phyloP scores from a whole-genome alignment of 2,329 filamentous ascomycete genomes.

The Aspergillus sergii region DNA sequence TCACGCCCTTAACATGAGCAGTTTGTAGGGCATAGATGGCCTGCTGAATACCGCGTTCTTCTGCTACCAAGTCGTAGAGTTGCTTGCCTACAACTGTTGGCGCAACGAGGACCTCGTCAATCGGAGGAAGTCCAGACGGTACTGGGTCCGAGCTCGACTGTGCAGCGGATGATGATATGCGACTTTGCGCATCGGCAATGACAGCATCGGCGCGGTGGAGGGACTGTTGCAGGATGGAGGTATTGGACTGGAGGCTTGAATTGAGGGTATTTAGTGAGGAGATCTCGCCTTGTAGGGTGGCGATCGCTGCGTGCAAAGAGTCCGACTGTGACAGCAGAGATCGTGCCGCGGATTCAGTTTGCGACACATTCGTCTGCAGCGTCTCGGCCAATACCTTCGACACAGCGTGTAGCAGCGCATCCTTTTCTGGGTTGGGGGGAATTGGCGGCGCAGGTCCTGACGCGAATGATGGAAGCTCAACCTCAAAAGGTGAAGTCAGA shows the following conservation, averaged over 20 bases:
- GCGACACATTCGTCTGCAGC: conserved; percentile 67
- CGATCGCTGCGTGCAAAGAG: conserved; percentile 72
- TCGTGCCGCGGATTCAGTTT: conserved; percentile 73
- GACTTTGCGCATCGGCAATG: conserved; percentile 70
- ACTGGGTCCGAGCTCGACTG: conserved; percentile 35
- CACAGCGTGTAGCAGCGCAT: conserved; percentile 77
- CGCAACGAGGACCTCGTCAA: conserved; percentile 91
- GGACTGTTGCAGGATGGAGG: conserved; percentile 73
- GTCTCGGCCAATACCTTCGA: conserved; percentile 69
- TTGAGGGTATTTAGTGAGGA: conserved; percentile 71
- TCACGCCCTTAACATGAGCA: conserved; percentile 48
- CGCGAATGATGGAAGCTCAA: conserved; percentile 55
- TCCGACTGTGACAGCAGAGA: conserved; percentile 77
- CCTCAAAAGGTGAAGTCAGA: conserved; percentile 64
- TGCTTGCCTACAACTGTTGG: conserved; percentile 92
- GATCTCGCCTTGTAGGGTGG: conserved; percentile 73
- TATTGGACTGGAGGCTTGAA: conserved; percentile 72
- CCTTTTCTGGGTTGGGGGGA: conserved; percentile 93
- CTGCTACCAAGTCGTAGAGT: conserved; percentile 83
- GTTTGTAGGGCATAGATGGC: conserved; percentile 69
- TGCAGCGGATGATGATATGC: conserved; percentile 39
- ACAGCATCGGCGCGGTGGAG: conserved; percentile 77
- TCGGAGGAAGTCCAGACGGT: conserved; percentile 61
- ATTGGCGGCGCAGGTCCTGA: conserved; percentile 73
- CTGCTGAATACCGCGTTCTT: conserved; percentile 84